These are phyloP conservation scores for Albatrellus ellisii DNA, from an alignment of 768 basidiomycete genomes.

Conservation along the genomic window DNA sequence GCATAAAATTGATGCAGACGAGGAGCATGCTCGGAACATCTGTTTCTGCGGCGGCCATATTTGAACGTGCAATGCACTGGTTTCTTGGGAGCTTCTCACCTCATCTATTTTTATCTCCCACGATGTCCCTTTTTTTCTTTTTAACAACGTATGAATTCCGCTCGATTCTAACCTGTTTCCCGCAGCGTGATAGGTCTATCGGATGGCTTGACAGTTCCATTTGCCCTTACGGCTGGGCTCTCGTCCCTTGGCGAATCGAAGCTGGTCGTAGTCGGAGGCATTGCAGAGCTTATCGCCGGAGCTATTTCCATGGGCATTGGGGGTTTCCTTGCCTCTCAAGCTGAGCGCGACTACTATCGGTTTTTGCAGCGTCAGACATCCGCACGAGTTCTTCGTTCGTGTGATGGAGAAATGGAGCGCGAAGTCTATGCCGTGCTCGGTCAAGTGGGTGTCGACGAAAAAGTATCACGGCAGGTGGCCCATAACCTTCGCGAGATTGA, in stretches of 20 bases:
- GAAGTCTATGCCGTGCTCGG: constrained; percentile 84
- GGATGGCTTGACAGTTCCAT: constrained; percentile 84
- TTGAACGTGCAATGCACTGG: background rate
- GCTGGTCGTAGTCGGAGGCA: constrained; percentile 87
- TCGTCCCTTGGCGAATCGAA: constrained; percentile 80
- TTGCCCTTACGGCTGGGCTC: constrained; percentile 81
- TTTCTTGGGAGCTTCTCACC: background rate
- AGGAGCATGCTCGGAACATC: background rate
- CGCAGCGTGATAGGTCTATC: constrained; percentile 78
- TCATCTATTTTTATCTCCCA: constrained; percentile 1
- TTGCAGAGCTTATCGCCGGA: constrained; percentile 94
- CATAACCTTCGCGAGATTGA: constrained; percentile 60
- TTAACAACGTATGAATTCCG: no score
- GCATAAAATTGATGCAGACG: no score
- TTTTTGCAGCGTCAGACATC: constrained; percentile 66
- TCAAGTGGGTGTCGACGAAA: constrained; percentile 81
- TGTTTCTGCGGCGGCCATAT: background rate
- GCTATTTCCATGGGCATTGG: constrained; percentile 98
- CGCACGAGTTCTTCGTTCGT: constrained; percentile 76
- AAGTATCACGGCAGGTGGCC: constrained; percentile 67
- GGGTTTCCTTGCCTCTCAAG: constrained; percentile 93
- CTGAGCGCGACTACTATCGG: constrained; percentile 90
- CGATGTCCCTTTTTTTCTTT: constrained; percentile 3
- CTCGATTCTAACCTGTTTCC: background rate
- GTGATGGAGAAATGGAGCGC: constrained; percentile 91